Evolutionary conservation across 169 alveolate genomes (phyloP).

Genomic region (Theileria annulata): DNA sequence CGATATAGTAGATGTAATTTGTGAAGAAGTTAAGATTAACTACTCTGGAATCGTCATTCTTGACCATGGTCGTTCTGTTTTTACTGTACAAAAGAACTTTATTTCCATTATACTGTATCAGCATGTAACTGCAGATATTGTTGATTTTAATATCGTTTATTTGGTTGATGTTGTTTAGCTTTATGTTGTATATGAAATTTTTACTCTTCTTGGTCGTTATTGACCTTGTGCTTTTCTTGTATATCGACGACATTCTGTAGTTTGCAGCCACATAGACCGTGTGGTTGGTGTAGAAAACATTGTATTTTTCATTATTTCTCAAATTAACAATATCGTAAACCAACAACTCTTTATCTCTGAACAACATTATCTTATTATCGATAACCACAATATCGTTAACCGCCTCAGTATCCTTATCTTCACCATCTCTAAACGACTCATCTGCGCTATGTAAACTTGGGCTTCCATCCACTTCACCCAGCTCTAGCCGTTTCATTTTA

Average conservation of each 20-base stretch:
- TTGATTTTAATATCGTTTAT: background rate
- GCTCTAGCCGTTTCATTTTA: background rate
- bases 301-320: background rate
- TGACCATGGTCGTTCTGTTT: background rate
- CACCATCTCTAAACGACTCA: background rate
- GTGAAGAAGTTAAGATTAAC: background rate
- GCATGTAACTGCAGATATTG: background rate
- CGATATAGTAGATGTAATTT: conserved; percentile 3
- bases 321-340: background rate
- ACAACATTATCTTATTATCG: background rate
- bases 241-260: background rate
- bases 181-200: background rate
- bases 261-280: background rate
- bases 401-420: background rate
- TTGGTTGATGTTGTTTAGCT: background rate
- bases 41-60: background rate
- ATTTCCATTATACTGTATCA: background rate
- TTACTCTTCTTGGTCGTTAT: background rate
- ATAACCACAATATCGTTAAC: background rate
- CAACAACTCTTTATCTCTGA: background rate
- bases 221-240: background rate
- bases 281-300: background rate
- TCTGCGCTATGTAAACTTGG: background rate
- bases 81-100: background rate
- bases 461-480: background rate